Base-by-base conservation (phyloP, 331 rosid species). In the Malus hybrid region DNA sequence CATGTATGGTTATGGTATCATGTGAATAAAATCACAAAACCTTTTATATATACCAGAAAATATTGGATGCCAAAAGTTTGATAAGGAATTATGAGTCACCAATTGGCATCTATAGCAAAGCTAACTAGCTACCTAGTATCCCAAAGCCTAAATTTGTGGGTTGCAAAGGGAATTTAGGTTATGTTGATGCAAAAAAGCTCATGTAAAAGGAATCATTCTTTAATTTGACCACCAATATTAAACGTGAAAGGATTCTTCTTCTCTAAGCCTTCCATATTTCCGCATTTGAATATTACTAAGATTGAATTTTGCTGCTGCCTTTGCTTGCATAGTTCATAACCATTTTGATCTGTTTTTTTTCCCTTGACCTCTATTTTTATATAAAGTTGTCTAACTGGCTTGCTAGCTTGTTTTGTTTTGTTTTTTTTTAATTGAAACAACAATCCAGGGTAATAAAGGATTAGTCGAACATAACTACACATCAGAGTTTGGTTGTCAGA, bases 11-110 rank as follows among this genome's bases (percentile, higher is more conserved):
- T 60, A 62, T 22, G 48, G 12, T 56, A 70, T 76, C 63, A 55
- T 55, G 50, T 32, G 10, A 32, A 32, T 24, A 59, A 39, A 57
- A 42, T 27, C 61, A 11, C 12, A 6, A 22, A 8, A n/a, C 28
- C n/a, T 11, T 75, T n/a, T 29, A 72, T 72, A 65, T 78, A 62
- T 65, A 65, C 73, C 68, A 9, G 42, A 65, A 50, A 20, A 71
- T 71, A 36, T 27, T 65, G 57, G 59, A 70, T 36, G 34, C 33
- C 28, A 16, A 78, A 71, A 56, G 65, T 29, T 29, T 31, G 28
- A 10, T 42, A 46, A 29, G 9, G 31, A 34, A 36, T 31, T 22
- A 15, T 70, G 22, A 20, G 39, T 68, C 67, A 57, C 60, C 19
- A 55, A 67, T 19, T 76, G 76, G 62, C 61, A 73, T 64, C 65